Base-by-base conservation (phyloP, 257 asterid genomes). In the Solanum piurae region DNA sequence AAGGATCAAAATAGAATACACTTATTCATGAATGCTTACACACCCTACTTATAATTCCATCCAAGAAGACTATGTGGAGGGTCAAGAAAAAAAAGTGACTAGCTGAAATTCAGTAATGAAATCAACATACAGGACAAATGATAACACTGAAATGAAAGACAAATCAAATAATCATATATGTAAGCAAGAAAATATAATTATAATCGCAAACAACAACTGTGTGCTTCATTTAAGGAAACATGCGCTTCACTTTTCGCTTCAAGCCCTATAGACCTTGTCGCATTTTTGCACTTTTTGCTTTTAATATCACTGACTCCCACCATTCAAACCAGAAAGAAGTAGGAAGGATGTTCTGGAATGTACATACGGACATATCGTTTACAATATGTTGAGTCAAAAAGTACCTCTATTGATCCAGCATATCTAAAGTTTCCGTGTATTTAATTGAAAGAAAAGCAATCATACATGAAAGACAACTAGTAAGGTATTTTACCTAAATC, bases 401-500 rank as follows among this genome's bases (percentile, higher is more conserved):
- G 79, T 8, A 33, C 13, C 12, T 18, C 5, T 36, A 73, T 9
- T 18, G 49, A 73, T 40, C 84, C 36, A 44, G 14, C 12, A 40
- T 75, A 75, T 76, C 7, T 79, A 44, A 40, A 44, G 64, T 14
- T 4, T 44, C 84, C 5, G 2, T 2, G n/a, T 4, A 44, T 25
- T 25, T 44, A 79, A 79, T 27, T 13, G 60, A 25, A 44, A 25
- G 16, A 44, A 79, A 1, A 40, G 34, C 68, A 80, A 80, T 46
- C 27, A 3, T 18, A 29, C 55, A 69, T 73, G 83, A n/a, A 52
- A 66, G 79, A 46, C 31, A 80, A 72, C 25, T 18, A 38, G 20
- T 25, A 21, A 25, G 58, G 38, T 49, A 83, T 34, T 91, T 89
- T 91, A 95, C 99, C 98, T 90, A 97, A 96, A 92, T 96, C 98